Conservation (phyloP, 495 filamentous ascomycete genomes). For the Bombardia bombarda region DNA sequence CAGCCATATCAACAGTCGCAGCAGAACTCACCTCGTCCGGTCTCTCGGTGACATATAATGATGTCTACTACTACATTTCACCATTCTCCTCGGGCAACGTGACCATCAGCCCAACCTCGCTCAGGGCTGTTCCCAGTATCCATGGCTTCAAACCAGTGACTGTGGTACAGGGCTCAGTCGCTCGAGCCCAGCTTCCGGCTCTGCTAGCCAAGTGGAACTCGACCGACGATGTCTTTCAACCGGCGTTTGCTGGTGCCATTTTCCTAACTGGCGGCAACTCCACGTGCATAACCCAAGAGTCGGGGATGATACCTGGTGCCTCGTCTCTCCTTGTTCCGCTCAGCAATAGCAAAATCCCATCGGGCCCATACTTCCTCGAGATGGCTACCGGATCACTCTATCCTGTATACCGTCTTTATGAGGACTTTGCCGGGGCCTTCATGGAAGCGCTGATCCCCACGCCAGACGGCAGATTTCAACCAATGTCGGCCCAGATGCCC, state of each 20-base stretch:
- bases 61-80: constrained; percentile 34
- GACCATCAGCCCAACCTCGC: background rate
- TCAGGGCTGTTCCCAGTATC: constrained; percentile 3
- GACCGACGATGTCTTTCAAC: constrained; percentile 37
- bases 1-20: constrained; percentile 2
- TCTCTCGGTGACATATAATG: constrained; percentile 31
- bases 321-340: constrained; percentile 16
- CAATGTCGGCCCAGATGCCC: constrained; percentile 28
- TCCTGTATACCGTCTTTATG: constrained; percentile 33
- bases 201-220: constrained; percentile 21
- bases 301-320: background rate
- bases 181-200: constrained; percentile 10
- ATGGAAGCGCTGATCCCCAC: constrained; percentile 25
- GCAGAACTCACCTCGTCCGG: constrained; percentile 26
- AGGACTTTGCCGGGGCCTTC: constrained; percentile 34
- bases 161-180: constrained; percentile 22
- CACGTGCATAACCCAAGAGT: constrained; percentile 4
- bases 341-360: constrained; percentile 21
- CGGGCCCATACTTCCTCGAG: constrained; percentile 43
- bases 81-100: constrained; percentile 20
- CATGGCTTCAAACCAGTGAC: constrained; percentile 32
- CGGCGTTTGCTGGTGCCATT: constrained; percentile 26
- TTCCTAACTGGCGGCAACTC: constrained; percentile 11
- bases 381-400: constrained; percentile 27
- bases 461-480: constrained; percentile 28